Conservation (phyloP, 2,329 filamentous ascomycete genomes). For the Fusarium sp. region DNA sequence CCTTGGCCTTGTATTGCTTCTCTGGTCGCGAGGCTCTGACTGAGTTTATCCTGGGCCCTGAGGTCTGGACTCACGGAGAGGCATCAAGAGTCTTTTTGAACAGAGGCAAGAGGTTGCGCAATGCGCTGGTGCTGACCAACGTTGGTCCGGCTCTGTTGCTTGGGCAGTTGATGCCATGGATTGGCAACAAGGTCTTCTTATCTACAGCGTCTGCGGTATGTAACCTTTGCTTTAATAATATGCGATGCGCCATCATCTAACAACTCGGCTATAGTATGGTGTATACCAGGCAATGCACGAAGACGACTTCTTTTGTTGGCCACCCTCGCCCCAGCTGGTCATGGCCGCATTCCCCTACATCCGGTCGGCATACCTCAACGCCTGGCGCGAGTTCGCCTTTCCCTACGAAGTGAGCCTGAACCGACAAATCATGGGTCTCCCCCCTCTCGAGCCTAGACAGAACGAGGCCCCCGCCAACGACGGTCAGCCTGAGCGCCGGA, state of each 20-base stretch:
- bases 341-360: conserved; percentile 62
- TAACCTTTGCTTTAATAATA: not conserved
- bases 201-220: conserved; percentile 58
- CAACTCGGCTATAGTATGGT: conserved; percentile 55
- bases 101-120: conserved; percentile 47
- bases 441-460: conserved; percentile 44
- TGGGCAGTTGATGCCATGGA: conserved; percentile 56
- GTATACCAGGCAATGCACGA: conserved; percentile 59
- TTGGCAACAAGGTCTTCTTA: conserved; percentile 57
- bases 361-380: conserved; percentile 57
- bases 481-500: conserved; percentile 35
- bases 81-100: conserved; percentile 37
- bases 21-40: conserved; percentile 60
- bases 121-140: conserved; percentile 55
- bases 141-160: conserved; percentile 61
- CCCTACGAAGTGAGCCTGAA: conserved; percentile 63
- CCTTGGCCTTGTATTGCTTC: conserved; percentile 62
- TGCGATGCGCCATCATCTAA: conserved; percentile 6
- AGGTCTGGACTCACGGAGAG: conserved; percentile 46
- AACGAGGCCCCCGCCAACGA: conserved; percentile 29
- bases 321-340: conserved; percentile 65
- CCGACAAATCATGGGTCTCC: conserved; percentile 57
- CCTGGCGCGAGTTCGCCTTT: conserved; percentile 61
- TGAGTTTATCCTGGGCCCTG: conserved; percentile 55
- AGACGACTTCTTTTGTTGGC: conserved; percentile 62